These are phyloP conservation scores for Penicillium polonicum DNA, from an alignment of 2,329 filamentous ascomycete species.

Conservation along the genomic window DNA sequence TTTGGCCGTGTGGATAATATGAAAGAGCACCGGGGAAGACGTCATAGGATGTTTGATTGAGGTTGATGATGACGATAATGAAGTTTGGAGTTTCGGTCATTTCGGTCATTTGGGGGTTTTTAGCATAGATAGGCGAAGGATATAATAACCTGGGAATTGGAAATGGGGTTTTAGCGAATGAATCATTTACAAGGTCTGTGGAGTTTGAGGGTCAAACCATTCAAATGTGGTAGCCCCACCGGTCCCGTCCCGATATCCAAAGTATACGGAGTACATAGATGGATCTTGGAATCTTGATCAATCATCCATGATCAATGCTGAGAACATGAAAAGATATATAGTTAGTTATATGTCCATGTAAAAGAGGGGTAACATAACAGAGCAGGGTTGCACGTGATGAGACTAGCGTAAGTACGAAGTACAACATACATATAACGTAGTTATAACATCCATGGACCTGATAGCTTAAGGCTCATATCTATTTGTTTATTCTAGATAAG, in stretches of 20 bases:
- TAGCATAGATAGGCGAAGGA: too few species aligned
- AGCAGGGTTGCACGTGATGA: too few species aligned
- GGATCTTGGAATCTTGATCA: background rate
- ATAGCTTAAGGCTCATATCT: too few species aligned
- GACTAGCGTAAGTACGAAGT: too few species aligned
- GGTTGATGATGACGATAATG: background rate
- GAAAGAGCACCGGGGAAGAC: background rate
- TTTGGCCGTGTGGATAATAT: background rate
- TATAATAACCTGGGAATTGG: too few species aligned
- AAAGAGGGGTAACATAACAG: background rate
- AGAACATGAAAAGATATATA: background rate
- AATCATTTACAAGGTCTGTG: background rate
- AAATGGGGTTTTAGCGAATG: too few species aligned
- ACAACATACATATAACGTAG: too few species aligned
- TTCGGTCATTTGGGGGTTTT: too few species aligned
- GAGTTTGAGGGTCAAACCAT: background rate
- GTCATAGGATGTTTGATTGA: background rate
- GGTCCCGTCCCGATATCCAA: background rate
- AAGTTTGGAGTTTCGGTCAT: too few species aligned
- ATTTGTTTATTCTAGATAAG: too few species aligned
- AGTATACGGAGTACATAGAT: background rate
- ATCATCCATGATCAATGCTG: background rate
- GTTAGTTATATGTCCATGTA: background rate
- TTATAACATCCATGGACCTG: too few species aligned
- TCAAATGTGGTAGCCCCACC: background rate